phyloP scores from a whole-genome alignment of 1,284 basidiomycete genomes.

The Exobasidium cylindrosporum region DNA sequence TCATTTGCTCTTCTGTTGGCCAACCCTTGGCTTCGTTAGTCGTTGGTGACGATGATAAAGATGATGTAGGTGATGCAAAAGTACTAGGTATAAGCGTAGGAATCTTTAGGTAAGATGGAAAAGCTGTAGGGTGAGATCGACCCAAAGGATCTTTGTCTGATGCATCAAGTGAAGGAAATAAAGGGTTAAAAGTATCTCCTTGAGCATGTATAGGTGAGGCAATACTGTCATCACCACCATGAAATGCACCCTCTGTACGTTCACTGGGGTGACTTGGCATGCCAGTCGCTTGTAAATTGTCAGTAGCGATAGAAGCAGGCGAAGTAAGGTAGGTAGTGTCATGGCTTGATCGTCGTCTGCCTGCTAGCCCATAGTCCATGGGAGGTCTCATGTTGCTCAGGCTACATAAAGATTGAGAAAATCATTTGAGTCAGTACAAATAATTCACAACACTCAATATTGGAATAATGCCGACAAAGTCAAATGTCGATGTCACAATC shows the following conservation, averaged over 20 bases:
- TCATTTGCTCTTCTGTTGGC: neutral
- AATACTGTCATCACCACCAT: slow-evolving; percentile 12
- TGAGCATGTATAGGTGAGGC: slow-evolving; percentile 2
- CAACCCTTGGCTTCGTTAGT: neutral
- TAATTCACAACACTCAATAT: too few species aligned
- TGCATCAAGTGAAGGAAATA: neutral
- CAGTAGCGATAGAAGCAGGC: slow-evolving; percentile 18
- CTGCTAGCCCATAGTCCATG: neutral
- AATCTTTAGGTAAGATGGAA: slow-evolving; percentile 54
- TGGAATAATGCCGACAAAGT: too few species aligned
- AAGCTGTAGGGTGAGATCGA: slow-evolving; percentile 17
- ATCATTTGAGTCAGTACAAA: too few species aligned
- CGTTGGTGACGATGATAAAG: slow-evolving; percentile 24
- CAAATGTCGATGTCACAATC: too few species aligned
- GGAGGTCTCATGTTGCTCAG: too few species aligned
- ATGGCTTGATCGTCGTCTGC: slow-evolving; percentile 21
- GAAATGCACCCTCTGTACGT: neutral
- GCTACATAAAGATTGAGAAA: too few species aligned
- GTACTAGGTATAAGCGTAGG: slow-evolving; percentile 50
- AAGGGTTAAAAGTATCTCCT: neutral
- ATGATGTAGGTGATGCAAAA: slow-evolving; percentile 29
- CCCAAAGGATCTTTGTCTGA: slow-evolving; percentile 7
- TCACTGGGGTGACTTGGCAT: neutral
- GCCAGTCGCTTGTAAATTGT: slow-evolving; percentile 19
- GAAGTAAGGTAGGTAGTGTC: slow-evolving; percentile 19